Percentiles rank a stretch among this genome's conserved stretches.
Conservation (phyloP, 805 yeast species). For the Starmerella lactis-condensi region DNA sequence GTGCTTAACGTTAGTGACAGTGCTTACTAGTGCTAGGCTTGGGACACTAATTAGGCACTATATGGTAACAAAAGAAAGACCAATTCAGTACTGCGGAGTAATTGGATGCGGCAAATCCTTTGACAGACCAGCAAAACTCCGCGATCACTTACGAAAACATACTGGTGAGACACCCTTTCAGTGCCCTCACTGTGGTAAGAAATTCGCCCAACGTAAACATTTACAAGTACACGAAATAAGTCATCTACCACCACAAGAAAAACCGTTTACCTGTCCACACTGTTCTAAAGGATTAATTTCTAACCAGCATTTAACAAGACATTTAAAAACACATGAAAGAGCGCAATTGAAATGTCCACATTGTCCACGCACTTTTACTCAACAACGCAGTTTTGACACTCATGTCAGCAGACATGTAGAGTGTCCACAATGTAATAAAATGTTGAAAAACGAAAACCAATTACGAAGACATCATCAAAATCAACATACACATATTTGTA, state of each 20-base stretch:
- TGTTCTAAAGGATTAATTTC: slow-evolving; percentile 77
- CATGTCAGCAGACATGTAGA: slow-evolving; percentile 35
- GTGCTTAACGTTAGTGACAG: too few relatives aligned
- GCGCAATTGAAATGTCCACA: slow-evolving; percentile 35
- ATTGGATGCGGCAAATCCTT: slow-evolving; percentile 56
- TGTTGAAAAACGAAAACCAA: slow-evolving; percentile 45
- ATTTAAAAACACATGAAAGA: slow-evolving; percentile 55
- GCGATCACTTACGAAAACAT: slow-evolving; percentile 66
- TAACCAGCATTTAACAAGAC: slow-evolving; percentile 63
- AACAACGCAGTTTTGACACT: slow-evolving; percentile 55
- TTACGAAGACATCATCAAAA: slow-evolving; percentile 48
- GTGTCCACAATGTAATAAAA: slow-evolving; percentile 36
- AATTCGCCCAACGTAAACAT: slow-evolving; percentile 65
- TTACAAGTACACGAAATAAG: slow-evolving; percentile 52
- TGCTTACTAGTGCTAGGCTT: not conserved
- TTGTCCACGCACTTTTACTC: slow-evolving; percentile 52
- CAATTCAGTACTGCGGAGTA: slow-evolving; percentile 34
- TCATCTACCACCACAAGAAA: slow-evolving; percentile 33
- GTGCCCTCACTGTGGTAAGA: slow-evolving; percentile 45
- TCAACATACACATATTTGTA: slow-evolving; percentile 33
- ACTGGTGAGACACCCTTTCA: slow-evolving; percentile 57
- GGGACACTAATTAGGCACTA: not conserved
- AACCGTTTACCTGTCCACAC: slow-evolving; percentile 51
- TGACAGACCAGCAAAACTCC: slow-evolving; percentile 60
- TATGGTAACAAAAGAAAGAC: slow-evolving; percentile 33